A percentile compares a stretch with the other conserved stretches of the same genome.
These are phyloP conservation scores for Blastocystis sp. DNA, from an alignment of 352 stramenopile species.

Conservation along the genomic window DNA sequence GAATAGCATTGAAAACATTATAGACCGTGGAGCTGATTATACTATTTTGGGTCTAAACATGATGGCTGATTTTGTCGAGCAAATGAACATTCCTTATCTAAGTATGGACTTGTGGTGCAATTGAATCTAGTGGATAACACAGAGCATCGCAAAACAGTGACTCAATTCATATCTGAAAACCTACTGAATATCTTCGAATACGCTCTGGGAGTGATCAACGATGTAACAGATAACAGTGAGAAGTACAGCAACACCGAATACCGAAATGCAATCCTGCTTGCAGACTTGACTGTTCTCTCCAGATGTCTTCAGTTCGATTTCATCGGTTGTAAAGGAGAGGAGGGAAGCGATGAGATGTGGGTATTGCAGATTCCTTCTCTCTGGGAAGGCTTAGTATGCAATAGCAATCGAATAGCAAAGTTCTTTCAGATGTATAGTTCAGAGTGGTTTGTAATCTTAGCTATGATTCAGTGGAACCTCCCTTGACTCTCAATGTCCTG, in stretches of 20 bases:
- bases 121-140: constrained; percentile 30
- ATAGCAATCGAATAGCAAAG: background rate
- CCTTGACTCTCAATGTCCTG: background rate
- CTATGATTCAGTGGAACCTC: constrained; percentile 25
- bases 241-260: background rate
- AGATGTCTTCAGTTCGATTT: constrained; percentile 54
- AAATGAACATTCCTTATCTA: constrained; percentile 31
- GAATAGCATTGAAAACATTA: background rate
- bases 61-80: constrained; percentile 59
- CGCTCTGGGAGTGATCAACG: background rate
- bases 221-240: background rate
- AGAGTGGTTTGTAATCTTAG: background rate
- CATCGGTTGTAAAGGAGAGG: constrained; percentile 10
- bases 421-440: constrained; percentile 43
- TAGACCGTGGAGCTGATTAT: background rate
- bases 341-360: constrained; percentile 37
- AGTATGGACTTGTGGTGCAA: background rate
- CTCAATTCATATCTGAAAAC: constrained; percentile 55
- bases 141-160: constrained; percentile 10
- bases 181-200: constrained; percentile 35
- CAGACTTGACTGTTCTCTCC: background rate
- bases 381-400: constrained; percentile 30
- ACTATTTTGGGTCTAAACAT: constrained; percentile 28
- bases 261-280: background rate
- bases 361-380: constrained; percentile 11